phyloP scores from a whole-genome alignment of 768 basidiomycete species.

The Suillus americanus region DNA sequence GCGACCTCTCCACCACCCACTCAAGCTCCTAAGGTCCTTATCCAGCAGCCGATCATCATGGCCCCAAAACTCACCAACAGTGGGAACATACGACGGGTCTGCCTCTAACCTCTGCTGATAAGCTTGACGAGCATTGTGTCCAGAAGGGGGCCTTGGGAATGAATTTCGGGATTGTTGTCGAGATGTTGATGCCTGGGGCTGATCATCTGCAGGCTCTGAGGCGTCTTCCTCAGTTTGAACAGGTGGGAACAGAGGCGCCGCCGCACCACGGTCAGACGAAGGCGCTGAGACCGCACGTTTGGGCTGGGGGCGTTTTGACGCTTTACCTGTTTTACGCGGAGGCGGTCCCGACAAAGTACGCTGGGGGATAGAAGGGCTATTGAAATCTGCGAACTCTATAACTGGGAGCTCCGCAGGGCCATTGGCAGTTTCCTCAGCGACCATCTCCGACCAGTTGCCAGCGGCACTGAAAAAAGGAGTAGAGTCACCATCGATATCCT shows the following conservation, averaged over 20 bases:
- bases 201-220: constrained; percentile 21
- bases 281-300: constrained; percentile 36
- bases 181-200: constrained; percentile 42
- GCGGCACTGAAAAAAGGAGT: constrained; percentile 54
- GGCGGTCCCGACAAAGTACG: constrained; percentile 38
- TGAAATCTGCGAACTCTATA: constrained; percentile 73
- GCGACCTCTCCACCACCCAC: constrained; percentile 84
- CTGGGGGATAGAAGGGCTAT: constrained; percentile 31
- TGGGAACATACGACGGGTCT: constrained; percentile 89
- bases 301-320: constrained; percentile 35
- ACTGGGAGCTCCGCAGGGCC: constrained; percentile 72
- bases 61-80: constrained; percentile 91
- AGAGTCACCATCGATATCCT: constrained; percentile 30
- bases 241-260: constrained; percentile 11
- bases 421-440: constrained; percentile 67
- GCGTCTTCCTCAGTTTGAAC: constrained; percentile 16
- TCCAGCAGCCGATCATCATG: constrained; percentile 90
- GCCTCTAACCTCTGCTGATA: constrained; percentile 80
- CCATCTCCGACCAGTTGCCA: constrained; percentile 82
- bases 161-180: constrained; percentile 26
- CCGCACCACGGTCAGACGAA: constrained; percentile 25
- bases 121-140: constrained; percentile 75
- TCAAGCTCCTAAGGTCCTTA: constrained; percentile 77
- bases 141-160: constrained; percentile 38
- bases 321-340: constrained; percentile 43